Base-by-base conservation (phyloP, 176 grass and related monocot species). In the Oryza nivara region DNA sequence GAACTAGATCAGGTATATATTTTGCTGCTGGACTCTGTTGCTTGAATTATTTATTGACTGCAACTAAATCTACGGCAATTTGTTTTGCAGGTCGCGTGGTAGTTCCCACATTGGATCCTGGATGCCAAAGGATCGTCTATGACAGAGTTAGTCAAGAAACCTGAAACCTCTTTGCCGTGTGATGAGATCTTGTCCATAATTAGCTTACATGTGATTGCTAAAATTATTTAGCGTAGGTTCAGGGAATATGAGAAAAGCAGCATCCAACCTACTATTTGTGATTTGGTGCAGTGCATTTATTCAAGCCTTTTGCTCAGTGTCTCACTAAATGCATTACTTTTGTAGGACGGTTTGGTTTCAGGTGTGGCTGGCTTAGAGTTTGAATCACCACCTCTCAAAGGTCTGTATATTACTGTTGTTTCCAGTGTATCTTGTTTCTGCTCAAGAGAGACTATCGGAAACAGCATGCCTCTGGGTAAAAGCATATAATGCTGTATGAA, bases 1-100 rank as follows among this genome's bases (percentile, higher is more conserved):
- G 40, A 82, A 68, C 56, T 26, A 86, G 56, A 86, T 90, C 88
- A 68, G 88, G 88, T 78, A 45, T 73, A 28, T 77, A 56, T 89
- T 77, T 25, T 16, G 23, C 35, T 43, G 56, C 54, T 58, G 36
- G 1, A 26, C 26, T 85, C 8, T 86, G 28, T 63, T 64, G 41
- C 20, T 79, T 78, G 9, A 79, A 68, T 69, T 43, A 78, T 79
- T n/a, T 83, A 73, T 54, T 48, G 25, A 25, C 73, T 60, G 6
- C 26, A 17, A 25, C 80, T 73, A 15, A 81, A 64, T 63, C n/a
- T 83, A 74, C 15, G 47, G 2, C 61, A 77, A 68, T 58, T 60
- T 17, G 20, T 38, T 30, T 83, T 74, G 40, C 84, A 87, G 80
- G 88, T 64, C 88, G 88, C 20, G 28, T 90, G 51, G 11, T 83